Percentiles rank a stretch among this genome's conserved stretches.
phyloP scores from a whole-genome alignment of 306 rosid species.

The Fragaria vesca region DNA sequence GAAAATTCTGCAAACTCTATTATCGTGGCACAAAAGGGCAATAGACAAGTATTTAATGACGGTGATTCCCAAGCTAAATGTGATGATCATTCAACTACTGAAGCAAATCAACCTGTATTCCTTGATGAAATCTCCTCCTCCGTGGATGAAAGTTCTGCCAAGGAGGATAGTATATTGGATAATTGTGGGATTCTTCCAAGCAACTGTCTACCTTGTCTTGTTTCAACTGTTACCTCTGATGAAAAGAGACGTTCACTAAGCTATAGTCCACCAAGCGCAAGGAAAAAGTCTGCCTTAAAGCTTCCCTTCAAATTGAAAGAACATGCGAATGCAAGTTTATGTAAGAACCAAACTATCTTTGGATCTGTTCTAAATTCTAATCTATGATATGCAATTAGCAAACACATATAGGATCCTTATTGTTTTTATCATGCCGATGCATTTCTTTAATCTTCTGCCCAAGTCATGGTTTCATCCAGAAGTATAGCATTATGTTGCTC shows the following conservation, averaged over 20 bases:
- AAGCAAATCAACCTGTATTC: slow-evolving; percentile 67
- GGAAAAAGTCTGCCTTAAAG: slow-evolving; percentile 62
- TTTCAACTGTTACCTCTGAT: slow-evolving; percentile 54
- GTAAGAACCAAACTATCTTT: slow-evolving; percentile 46
- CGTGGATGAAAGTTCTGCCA: slow-evolving; percentile 54
- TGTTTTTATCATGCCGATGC: background rate
- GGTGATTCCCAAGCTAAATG: slow-evolving; percentile 40
- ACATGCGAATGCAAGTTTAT: slow-evolving; percentile 49
- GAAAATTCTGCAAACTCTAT: slow-evolving; percentile 32
- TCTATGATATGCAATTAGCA: background rate
- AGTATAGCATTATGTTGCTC: background rate
- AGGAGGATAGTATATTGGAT: slow-evolving; percentile 62
- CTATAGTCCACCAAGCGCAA: slow-evolving; percentile 77
- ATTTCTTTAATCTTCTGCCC: background rate
- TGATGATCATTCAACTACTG: slow-evolving; percentile 36
- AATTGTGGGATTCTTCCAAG: slow-evolving; percentile 86
- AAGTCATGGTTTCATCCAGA: background rate
- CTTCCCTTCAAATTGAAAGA: slow-evolving; percentile 74
- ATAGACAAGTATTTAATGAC: slow-evolving; percentile 33
- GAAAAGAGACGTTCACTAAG: slow-evolving; percentile 80
- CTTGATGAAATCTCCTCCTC: slow-evolving; percentile 71
- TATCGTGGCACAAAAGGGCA: slow-evolving; percentile 40
- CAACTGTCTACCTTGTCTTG: slow-evolving; percentile 90
- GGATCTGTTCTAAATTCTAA: background rate
- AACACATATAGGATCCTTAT: background rate